Conservation (phyloP, 768 basidiomycete genomes). For the Amanita jacksonii region DNA sequence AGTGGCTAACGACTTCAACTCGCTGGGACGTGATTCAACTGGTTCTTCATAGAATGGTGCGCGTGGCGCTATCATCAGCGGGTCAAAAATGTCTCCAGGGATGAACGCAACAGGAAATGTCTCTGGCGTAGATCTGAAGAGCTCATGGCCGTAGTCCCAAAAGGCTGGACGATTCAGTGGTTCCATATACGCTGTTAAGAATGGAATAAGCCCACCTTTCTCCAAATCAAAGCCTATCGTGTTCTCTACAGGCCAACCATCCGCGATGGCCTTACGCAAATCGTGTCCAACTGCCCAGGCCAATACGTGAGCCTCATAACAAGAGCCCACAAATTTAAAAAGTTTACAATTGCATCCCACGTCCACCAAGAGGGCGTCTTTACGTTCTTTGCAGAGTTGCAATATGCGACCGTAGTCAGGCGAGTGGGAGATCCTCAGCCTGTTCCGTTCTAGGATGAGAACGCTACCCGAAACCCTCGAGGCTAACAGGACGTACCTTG, state of each 20-base stretch:
- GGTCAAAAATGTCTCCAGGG: slow-evolving; percentile 44
- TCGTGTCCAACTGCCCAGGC: slow-evolving; percentile 29
- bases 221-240: slow-evolving; percentile 25
- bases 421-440: slow-evolving; percentile 25
- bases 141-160: slow-evolving; percentile 53
- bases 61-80: slow-evolving; percentile 27
- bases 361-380: slow-evolving; percentile 29
- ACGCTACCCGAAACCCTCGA: not conserved
- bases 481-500: slow-evolving; percentile 15
- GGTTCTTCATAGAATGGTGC: slow-evolving; percentile 6
- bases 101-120: slow-evolving; percentile 48
- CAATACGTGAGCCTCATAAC: not conserved
- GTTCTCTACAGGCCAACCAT: slow-evolving; percentile 30
- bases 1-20: slow-evolving; percentile 13
- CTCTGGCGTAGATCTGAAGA: slow-evolving; percentile 43
- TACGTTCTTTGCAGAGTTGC: slow-evolving; percentile 16
- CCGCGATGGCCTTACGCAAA: slow-evolving; percentile 25
- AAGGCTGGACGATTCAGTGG: slow-evolving; percentile 24
- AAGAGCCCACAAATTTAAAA: slow-evolving; percentile 10
- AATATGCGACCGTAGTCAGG: slow-evolving; percentile 25
- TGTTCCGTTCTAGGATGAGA: not conserved
- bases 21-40: slow-evolving; percentile 7
- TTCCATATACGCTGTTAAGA: not conserved
- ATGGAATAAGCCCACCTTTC: too few species aligned
- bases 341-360: slow-evolving; percentile 38